phyloP scores from a whole-genome alignment of 208 protist species.

The Phytomonas serpens region DNA sequence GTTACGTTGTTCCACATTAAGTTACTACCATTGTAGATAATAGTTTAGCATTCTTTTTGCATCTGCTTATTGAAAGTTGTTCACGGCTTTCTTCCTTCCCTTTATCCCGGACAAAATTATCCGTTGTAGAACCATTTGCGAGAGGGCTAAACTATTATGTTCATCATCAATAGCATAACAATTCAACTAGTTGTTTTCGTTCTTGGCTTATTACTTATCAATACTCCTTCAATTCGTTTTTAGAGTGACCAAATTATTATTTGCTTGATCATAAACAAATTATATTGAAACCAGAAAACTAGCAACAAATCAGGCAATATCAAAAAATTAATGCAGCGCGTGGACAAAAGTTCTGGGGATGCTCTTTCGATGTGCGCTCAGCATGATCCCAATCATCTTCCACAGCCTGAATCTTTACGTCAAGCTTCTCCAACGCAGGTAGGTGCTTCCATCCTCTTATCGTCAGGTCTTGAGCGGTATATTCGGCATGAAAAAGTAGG shows the following conservation, averaged over 20 bases:
- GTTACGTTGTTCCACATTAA: neutral
- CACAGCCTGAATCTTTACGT: neutral
- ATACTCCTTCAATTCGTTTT: neutral
- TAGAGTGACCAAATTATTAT: neutral
- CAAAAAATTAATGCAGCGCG: neutral
- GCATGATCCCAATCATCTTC: neutral
- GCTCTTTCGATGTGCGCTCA: neutral
- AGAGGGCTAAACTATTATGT: neutral
- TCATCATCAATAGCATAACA: neutral
- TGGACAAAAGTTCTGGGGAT: neutral
- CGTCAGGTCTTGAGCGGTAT: conserved; percentile 53
- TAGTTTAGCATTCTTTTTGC: neutral
- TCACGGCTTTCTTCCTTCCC: neutral
- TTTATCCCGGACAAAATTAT: neutral
- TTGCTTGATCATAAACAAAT: neutral
- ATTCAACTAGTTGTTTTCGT: neutral
- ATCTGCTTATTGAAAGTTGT: neutral
- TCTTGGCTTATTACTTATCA: neutral
- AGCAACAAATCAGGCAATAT: neutral
- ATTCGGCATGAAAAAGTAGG: conserved; percentile 92
- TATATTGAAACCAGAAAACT: neutral
- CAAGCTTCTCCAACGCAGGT: neutral
- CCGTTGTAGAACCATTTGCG: neutral
- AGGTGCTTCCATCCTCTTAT: conserved; percentile 1
- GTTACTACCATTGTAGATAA: neutral